Base-by-base conservation (phyloP, 192 early-diverging fungal species). In the Rhizophagus clarus region DNA sequence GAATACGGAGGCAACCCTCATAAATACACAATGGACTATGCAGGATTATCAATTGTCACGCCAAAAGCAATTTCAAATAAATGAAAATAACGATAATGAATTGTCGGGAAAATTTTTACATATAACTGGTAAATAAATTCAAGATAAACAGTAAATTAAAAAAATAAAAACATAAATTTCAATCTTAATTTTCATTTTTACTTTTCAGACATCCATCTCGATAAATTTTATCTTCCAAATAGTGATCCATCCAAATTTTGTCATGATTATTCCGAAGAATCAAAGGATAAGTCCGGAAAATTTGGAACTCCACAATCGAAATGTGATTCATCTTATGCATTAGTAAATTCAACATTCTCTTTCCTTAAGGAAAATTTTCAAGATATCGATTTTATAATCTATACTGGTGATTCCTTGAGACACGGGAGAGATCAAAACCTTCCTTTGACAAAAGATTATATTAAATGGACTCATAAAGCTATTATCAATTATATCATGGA, bases 141-240 rank as follows among this genome's bases (percentile, higher is more conserved):
- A 1, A 0, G 22, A 7, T 22, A 22, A 56, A 0, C 20, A 22
- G 6, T 56, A 20, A 2, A 15, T 22, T 17, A 0, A 51, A 17
- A 4, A 4, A 56, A 20, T 56, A 17, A 56, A 56, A 7, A 56
- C 17, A 7, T 22, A 56, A 56, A 56, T 22, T 51, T 56, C 51
- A 56, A 56, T 6, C 20, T 7, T 56, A 14, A 4, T 56, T 45
- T 45, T 7, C 7, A 42, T 42, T 12, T 56, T 6, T 6, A 56
- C 5, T 56, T 17, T 71, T 71, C 26, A 87, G 86, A 87, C 76
- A 81, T 87, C 15, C 86, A 87, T 61, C 12, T 87, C 12, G 86
- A 87, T 79, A 51, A 68, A 3, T 20, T 72, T 29, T 87, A 87
- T 60, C 2, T 81, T 31, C 75, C 66, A 6, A 61, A 74, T 12